Evolutionary conservation across 2,329 filamentous ascomycete species (phyloP).

Genomic region (Pyrenophora graminea): DNA sequence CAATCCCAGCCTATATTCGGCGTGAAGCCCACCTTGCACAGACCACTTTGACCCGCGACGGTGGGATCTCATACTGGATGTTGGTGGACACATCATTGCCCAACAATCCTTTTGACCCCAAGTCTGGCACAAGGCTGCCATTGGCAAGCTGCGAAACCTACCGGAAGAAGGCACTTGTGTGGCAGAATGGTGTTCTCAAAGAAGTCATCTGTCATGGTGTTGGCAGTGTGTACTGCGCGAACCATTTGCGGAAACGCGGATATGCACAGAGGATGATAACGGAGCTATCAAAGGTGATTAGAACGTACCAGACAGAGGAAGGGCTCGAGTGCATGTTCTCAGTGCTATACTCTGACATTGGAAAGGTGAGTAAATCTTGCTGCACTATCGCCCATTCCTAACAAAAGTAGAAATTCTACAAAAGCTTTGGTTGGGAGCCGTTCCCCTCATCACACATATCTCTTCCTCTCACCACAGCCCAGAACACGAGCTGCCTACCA

Average conservation of each 20-base stretch:
- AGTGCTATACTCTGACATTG: constrained; percentile 84
- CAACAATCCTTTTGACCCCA: constrained; percentile 44
- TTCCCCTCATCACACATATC: constrained; percentile 73
- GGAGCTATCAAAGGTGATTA: constrained; percentile 63
- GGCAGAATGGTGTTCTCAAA: constrained; percentile 52
- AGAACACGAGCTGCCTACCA: constrained; percentile 16
- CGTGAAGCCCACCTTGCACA: constrained; percentile 59
- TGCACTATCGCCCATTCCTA: constrained; percentile 61
- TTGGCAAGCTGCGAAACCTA: constrained; percentile 64
- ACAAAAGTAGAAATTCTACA: constrained; percentile 80
- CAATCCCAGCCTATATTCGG: constrained; percentile 59
- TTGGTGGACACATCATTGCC: constrained; percentile 54
- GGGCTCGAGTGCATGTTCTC: constrained; percentile 64
- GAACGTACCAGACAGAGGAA: constrained; percentile 55
- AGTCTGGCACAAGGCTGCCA: constrained; percentile 48
- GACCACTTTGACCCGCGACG: constrained; percentile 59
- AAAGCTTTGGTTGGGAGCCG: constrained; percentile 73
- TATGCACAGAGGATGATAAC: constrained; percentile 82
- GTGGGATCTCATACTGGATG: constrained; percentile 63
- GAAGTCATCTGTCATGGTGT: constrained; percentile 73
- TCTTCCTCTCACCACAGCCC: constrained; percentile 16
- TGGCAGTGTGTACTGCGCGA: constrained; percentile 77
- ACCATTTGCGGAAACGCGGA: constrained; percentile 68
- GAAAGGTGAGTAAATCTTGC: constrained; percentile 59
- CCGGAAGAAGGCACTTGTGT: constrained; percentile 53